Evolutionary conservation across 805 yeast genomes (phyloP), one percentile per base, ranked within the genome.

Genomic region (Metschnikowia borealis): DNA sequence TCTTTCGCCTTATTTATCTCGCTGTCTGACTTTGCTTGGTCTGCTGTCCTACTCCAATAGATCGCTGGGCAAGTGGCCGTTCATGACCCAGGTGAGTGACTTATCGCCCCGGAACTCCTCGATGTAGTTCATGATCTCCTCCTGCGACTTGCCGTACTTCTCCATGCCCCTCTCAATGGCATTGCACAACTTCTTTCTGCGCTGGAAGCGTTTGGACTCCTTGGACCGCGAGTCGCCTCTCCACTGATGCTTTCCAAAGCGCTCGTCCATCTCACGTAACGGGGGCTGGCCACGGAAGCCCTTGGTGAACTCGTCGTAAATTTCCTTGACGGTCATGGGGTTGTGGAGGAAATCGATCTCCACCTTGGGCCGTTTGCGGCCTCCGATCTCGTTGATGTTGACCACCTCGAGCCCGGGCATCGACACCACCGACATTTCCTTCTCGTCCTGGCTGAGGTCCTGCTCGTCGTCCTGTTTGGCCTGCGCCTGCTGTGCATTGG

Each of bases 11-110:
- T 1, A 21, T 21, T 5, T 6, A n/a, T n/a, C n/a, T n/a, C n/a
- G n/a, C n/a, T n/a, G 29, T 23, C 26, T 23, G 26, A n/a, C 6
- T 18, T 18, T 18, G 20, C 20, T 18, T 18, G 20, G 3, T 18
- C 20, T 18, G 20, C 18, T 23, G 11, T 8, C 29, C 8, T 14
- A 37, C 42, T 53, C 55, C 36, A 46, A 42, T 47, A 70, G 55
- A 50, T 71, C 75, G 6, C 54, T 51, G 3, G 78, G 78, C 10
- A 73, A 60, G 50, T 73, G 70, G 7, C 78, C 78, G 54, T 73
- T 73, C 78, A 73, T 73, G 5, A 73, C 71, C 78, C 78, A 73
- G 4, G 78, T 73, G 45, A 73, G 63, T 35, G 71, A 65, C 58
- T 70, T 71, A 46, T 71, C 74, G 36, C 73, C 76, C 26, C 77